Evolutionary conservation across 1,139 yeast genomes (phyloP).

Genomic region (Candida sp.): DNA sequence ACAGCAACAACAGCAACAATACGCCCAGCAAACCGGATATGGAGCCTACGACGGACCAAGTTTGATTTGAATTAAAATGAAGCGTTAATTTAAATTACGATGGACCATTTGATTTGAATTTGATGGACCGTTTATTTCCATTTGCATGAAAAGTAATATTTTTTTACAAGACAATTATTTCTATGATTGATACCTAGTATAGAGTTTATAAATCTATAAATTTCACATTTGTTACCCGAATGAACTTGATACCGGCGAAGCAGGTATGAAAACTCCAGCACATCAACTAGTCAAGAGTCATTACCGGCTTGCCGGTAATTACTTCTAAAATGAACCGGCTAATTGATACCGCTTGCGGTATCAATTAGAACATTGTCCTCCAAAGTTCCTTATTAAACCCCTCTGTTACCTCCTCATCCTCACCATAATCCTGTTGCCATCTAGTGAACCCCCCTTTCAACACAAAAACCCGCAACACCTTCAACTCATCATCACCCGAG

Average conservation of each 20-base stretch:
- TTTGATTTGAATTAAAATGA: constrained; percentile 17
- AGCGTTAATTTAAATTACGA: too few relatives aligned
- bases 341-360: too few relatives aligned
- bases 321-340: too few relatives aligned
- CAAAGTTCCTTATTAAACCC: constrained; percentile 59
- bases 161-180: neutral
- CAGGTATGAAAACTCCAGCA: too few relatives aligned
- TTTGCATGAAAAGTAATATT: neutral
- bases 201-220: neutral
- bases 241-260: too few relatives aligned
- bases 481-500: constrained; percentile 10
- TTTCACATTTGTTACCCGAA: neutral
- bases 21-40: constrained; percentile 9
- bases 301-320: too few relatives aligned
- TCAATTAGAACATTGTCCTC: too few relatives aligned
- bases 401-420: constrained; percentile 64
- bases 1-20: too few relatives aligned
- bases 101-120: too few relatives aligned
- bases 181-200: neutral
- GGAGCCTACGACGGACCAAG: constrained; percentile 24
- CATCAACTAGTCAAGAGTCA: too few relatives aligned
- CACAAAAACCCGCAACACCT: constrained; percentile 57
- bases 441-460: constrained; percentile 79
- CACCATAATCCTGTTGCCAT: constrained; percentile 80
- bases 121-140: neutral